Percentiles rank a stretch among this genome's conserved stretches.
Conservation (phyloP, 106 monocot genomes). For the Dendrobium chrysotoxum region DNA sequence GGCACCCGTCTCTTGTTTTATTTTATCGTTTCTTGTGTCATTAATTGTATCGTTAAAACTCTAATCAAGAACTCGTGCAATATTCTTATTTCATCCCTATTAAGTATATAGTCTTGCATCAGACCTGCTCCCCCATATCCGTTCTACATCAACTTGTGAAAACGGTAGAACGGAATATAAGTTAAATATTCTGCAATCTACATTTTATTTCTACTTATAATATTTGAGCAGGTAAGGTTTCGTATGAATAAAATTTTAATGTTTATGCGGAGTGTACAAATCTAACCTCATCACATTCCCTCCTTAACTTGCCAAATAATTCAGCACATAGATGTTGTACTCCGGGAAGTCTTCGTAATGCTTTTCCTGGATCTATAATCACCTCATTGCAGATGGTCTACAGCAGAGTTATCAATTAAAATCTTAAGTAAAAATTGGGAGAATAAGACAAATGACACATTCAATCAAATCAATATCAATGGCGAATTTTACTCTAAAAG, state of each 20-base stretch:
- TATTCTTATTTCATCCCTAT: no score
- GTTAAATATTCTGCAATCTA: background rate
- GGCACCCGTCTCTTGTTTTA: no score
- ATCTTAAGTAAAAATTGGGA: background rate
- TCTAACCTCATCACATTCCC: conserved; percentile 79
- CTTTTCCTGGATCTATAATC: conserved; percentile 52
- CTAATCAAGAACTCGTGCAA: no score
- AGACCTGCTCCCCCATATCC: no score
- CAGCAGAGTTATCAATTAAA: conserved; percentile 4
- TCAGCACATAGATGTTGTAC: conserved; percentile 81
- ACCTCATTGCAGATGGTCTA: conserved; percentile 71
- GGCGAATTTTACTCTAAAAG: background rate
- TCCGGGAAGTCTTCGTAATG: conserved; percentile 80
- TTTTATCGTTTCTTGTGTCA: no score
- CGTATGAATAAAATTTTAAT: background rate
- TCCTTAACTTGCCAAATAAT: conserved; percentile 59
- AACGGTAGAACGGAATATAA: background rate
- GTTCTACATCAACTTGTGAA: no score
- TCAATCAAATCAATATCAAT: background rate
- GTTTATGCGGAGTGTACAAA: background rate
- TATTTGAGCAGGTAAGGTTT: background rate
- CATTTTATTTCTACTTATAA: background rate
- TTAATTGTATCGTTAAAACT: no score
- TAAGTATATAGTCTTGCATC: no score
- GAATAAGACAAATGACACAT: background rate